Evolutionary conservation across 2,329 filamentous ascomycete genomes (phyloP).

Genomic region (Fusarium staphyleae): DNA sequence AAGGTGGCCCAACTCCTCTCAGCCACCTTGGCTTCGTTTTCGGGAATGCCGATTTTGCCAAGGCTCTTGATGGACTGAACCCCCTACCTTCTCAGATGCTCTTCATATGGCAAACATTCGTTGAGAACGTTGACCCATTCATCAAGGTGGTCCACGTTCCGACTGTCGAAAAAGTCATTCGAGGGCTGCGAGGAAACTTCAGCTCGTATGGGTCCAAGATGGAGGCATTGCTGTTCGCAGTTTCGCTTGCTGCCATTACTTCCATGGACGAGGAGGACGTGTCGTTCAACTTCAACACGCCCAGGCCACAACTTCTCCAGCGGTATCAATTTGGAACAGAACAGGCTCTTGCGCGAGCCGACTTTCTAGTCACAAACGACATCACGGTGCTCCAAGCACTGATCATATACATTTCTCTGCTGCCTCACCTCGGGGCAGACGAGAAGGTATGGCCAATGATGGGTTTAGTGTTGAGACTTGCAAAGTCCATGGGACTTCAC

Average conservation of each 20-base stretch:
- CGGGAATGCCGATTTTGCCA: constrained; percentile 12
- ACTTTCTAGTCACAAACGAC: constrained; percentile 35
- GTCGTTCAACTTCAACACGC: constrained; percentile 20
- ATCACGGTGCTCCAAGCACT: constrained; percentile 38
- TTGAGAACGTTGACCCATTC: constrained; percentile 44
- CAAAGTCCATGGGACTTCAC: constrained; percentile 34
- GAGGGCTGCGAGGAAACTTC: constrained; percentile 29
- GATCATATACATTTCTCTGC: constrained; percentile 37
- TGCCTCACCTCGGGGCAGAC: constrained; percentile 29
- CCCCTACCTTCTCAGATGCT: constrained; percentile 41
- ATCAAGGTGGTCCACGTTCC: constrained; percentile 42
- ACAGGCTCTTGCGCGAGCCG: constrained; percentile 34
- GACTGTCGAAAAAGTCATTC: constrained; percentile 29
- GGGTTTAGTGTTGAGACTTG: constrained; percentile 37
- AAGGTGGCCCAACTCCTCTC: background rate
- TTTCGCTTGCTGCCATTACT: constrained; percentile 39
- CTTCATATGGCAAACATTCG: constrained; percentile 43
- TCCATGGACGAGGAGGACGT: constrained; percentile 37
- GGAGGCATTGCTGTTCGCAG: constrained; percentile 39
- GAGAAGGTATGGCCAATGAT: constrained; percentile 39
- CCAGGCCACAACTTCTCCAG: constrained; percentile 27
- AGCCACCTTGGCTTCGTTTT: constrained; percentile 33
- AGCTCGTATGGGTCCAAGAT: constrained; percentile 21
- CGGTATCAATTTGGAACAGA: constrained; percentile 37
- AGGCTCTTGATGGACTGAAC: constrained; percentile 26